Evolutionary conservation across 169 alveolate species (phyloP).

Genomic region (Hepatocystis sp.): DNA sequence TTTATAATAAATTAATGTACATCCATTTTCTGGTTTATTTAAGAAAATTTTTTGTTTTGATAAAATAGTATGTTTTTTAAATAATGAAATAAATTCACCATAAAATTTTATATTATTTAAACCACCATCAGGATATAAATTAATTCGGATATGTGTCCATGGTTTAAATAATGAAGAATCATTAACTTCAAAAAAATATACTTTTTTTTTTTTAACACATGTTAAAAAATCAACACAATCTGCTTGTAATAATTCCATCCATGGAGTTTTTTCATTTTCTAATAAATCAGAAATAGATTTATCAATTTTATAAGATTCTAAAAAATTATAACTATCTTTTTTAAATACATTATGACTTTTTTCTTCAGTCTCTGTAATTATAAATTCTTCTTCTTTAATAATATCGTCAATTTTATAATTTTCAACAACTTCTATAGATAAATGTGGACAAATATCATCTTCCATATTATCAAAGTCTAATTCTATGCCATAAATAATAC

Average conservation of each 20-base stretch:
- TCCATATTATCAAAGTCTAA: constrained; percentile 67
- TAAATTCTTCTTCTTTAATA: constrained; percentile 65
- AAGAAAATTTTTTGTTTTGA: constrained; percentile 64
- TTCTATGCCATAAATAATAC: constrained; percentile 69
- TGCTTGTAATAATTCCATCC: constrained; percentile 75
- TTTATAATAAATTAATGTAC: constrained; percentile 52
- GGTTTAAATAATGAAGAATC: constrained; percentile 46
- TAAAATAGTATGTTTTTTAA: constrained; percentile 65
- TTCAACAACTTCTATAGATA: constrained; percentile 56
- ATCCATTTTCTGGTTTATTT: constrained; percentile 75
- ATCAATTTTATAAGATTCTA: constrained; percentile 71
- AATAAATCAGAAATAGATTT: constrained; percentile 64
- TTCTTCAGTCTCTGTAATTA: constrained; percentile 29
- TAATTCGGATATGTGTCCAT: constrained; percentile 69
- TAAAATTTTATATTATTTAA: constrained; percentile 62
- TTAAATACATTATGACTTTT: background rate
- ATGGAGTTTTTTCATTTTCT: constrained; percentile 66
- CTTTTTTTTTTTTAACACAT: constrained; percentile 29
- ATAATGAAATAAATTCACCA: constrained; percentile 63
- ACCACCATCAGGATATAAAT: constrained; percentile 76
- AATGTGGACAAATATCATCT: constrained; percentile 73
- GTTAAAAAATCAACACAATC: constrained; percentile 71
- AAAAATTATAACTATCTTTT: constrained; percentile 51
- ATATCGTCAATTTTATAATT: constrained; percentile 31
- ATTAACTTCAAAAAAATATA: constrained; percentile 55